These are phyloP conservation scores for Xylogone sp. DNA, from an alignment of 2,329 filamentous ascomycete genomes.

Conservation along the genomic window DNA sequence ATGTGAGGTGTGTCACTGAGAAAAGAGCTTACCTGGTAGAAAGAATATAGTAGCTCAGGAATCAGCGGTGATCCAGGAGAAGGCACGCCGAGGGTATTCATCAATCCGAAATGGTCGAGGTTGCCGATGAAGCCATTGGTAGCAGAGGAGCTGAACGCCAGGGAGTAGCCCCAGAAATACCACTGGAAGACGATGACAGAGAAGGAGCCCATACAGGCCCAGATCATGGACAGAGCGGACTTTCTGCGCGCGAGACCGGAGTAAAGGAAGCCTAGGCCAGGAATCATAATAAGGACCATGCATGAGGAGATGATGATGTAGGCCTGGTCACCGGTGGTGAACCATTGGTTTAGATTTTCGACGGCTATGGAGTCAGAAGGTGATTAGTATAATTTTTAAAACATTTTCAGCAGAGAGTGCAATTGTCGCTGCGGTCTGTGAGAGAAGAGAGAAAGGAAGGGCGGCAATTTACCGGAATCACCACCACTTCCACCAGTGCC, in stretches of 20 bases:
- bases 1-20: neutral
- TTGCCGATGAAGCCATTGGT: conserved; percentile 92
- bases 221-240: conserved; percentile 94
- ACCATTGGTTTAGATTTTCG: conserved; percentile 96
- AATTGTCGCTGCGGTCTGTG: neutral
- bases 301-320: conserved; percentile 87
- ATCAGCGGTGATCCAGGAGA: conserved; percentile 85
- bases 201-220: conserved; percentile 92
- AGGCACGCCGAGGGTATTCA: conserved; percentile 77
- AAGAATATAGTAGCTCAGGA: conserved; percentile 85
- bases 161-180: conserved; percentile 99
- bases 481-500: conserved; percentile 43
- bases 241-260: conserved; percentile 96
- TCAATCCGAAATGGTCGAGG: conserved; percentile 82
- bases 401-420: neutral
- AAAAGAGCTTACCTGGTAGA: conserved; percentile 68
- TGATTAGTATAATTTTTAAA: conserved; percentile 2
- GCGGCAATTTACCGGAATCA: conserved; percentile 27
- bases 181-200: conserved; percentile 94
- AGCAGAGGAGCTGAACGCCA: conserved; percentile 80
- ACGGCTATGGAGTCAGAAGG: conserved; percentile 48
- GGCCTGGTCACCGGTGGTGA: conserved; percentile 83
- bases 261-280: conserved; percentile 95
- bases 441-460: neutral
- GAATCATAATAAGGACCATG: conserved; percentile 96